A percentile compares a stretch with the other conserved stretches of the same genome.
These are phyloP conservation scores for Nothophoma quercina DNA, from an alignment of 2,329 filamentous ascomycete genomes.

Conservation along the genomic window DNA sequence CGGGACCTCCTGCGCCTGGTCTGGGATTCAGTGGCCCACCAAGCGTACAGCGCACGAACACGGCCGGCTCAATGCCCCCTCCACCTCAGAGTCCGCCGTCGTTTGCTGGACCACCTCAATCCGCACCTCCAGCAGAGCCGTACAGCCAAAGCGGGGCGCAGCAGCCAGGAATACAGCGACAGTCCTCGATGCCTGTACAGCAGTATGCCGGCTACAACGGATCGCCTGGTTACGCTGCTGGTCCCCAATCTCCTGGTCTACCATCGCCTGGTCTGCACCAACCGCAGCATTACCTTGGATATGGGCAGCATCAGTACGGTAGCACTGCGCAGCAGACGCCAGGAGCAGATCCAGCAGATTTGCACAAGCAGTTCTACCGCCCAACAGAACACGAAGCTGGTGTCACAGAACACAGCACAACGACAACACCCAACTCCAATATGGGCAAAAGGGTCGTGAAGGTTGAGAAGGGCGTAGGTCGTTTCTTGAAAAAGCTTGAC, in stretches of 20 bases:
- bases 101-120: slow-evolving; percentile 50
- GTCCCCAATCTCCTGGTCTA: slow-evolving; percentile 20
- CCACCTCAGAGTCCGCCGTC: slow-evolving; percentile 45
- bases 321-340: slow-evolving; percentile 42
- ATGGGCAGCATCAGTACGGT: slow-evolving; percentile 62
- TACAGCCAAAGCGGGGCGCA: slow-evolving; percentile 32
- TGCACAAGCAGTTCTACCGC: slow-evolving; percentile 75
- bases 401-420: slow-evolving; percentile 31
- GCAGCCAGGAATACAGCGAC: slow-evolving; percentile 38
- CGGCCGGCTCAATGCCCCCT: slow-evolving; percentile 45
- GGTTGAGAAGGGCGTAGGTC: slow-evolving; percentile 73
- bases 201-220: slow-evolving; percentile 9
- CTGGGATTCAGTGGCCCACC: slow-evolving; percentile 44
- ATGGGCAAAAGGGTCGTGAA: slow-evolving; percentile 71
- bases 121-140: slow-evolving; percentile 35
- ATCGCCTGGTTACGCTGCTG: background rate
- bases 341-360: slow-evolving; percentile 55
- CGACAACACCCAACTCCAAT: slow-evolving; percentile 53
- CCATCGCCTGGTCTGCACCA: slow-evolving; percentile 51
- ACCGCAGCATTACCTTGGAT: slow-evolving; percentile 58
- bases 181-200: slow-evolving; percentile 41
- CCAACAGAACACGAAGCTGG: slow-evolving; percentile 69
- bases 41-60: slow-evolving; percentile 45
- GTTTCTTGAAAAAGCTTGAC: slow-evolving; percentile 80
- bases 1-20: slow-evolving; percentile 50